Percentiles rank a stretch among this genome's conserved stretches.
phyloP scores from a whole-genome alignment of 1,284 basidiomycete genomes.

The Cutaneotrichosporon cavernicola region DNA sequence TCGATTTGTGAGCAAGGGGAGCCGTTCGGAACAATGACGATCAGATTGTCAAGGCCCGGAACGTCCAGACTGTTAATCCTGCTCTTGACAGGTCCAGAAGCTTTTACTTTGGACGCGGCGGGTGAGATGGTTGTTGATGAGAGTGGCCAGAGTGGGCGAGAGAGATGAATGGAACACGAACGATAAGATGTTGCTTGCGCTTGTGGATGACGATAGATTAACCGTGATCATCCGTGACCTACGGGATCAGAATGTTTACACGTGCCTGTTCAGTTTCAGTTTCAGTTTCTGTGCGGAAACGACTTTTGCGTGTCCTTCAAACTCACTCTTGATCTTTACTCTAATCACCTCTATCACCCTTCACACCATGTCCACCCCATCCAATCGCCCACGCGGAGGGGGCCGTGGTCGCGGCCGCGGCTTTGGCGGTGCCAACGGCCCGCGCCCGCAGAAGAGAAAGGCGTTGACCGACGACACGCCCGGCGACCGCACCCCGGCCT shows the following conservation, averaged over 20 bases:
- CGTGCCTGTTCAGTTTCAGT: neutral
- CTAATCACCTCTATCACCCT: neutral
- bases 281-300: neutral
- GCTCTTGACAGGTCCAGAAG: too few relatives aligned
- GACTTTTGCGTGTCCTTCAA: neutral
- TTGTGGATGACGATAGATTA: neutral
- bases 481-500: conserved; percentile 8
- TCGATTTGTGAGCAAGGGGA: too few relatives aligned
- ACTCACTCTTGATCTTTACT: neutral
- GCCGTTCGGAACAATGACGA: too few relatives aligned
- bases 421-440: neutral
- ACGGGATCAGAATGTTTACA: conserved; percentile 6
- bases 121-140: too few relatives aligned
- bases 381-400: neutral
- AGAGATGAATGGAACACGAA: too few relatives aligned
- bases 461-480: neutral
- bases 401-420: neutral
- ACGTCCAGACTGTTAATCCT: too few relatives aligned
- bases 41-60: too few relatives aligned
- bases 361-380: conserved; percentile 1
- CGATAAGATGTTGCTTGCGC: neutral
- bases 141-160: too few relatives aligned
- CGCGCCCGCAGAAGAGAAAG: conserved; percentile 5
- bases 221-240: neutral
- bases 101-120: too few relatives aligned